Evolutionary conservation across 225 moss, liverwort and hornwort species (phyloP).

Genomic region (Pseudoscleropodium purum): DNA sequence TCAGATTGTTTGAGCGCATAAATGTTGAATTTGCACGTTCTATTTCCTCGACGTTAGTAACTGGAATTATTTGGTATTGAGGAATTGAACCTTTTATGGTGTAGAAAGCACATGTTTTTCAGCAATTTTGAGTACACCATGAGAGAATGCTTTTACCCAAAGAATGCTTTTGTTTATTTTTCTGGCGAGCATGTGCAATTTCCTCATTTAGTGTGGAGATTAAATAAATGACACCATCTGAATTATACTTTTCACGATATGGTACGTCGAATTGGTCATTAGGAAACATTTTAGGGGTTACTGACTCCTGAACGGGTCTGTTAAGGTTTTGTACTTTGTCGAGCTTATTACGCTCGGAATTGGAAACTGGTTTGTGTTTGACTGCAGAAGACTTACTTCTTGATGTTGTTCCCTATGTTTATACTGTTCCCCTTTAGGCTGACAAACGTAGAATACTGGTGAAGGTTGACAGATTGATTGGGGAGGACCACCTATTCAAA

Average conservation of each 20-base stretch:
- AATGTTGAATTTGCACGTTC: background rate
- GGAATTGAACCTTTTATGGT: no score
- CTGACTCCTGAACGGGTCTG: background rate
- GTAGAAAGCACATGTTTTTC: background rate
- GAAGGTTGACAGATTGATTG: constrained; percentile 72
- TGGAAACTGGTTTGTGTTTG: background rate
- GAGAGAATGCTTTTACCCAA: background rate
- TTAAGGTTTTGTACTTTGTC: background rate
- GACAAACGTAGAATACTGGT: background rate
- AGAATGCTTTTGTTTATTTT: background rate
- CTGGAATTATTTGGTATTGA: background rate
- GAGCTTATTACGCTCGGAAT: background rate
- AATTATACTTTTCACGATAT: background rate
- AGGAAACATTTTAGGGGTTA: background rate
- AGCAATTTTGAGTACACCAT: background rate
- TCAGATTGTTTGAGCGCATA: background rate
- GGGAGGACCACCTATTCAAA: constrained; percentile 67
- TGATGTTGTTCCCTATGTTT: background rate
- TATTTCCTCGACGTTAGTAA: background rate
- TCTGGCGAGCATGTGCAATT: no score
- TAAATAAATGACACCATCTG: background rate
- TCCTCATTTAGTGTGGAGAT: background rate
- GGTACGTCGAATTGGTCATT: background rate
- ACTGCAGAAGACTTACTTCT: background rate
- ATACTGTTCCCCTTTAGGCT: background rate